Evolutionary conservation across 495 filamentous ascomycete species (phyloP).

Genomic region (Aspergillus heteromorphus): DNA sequence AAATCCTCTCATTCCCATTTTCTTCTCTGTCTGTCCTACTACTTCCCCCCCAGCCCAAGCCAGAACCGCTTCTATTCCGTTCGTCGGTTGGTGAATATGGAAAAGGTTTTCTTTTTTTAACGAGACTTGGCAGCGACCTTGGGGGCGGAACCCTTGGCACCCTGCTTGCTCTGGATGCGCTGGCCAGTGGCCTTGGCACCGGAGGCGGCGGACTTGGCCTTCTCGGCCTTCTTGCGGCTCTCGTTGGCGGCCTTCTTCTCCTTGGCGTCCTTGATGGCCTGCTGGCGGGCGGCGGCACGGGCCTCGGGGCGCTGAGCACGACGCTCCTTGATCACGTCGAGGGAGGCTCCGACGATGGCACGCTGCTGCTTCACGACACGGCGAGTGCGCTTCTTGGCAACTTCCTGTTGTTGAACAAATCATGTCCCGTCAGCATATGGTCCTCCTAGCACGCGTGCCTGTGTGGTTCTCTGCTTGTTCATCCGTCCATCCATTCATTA

Average conservation of each 20-base stretch:
- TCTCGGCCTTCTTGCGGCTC: constrained; percentile 96
- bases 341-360: constrained; percentile 96
- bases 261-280: constrained; percentile 93
- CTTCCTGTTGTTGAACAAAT: constrained; percentile 62
- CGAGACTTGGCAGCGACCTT: constrained; percentile 87
- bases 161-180: constrained; percentile 91
- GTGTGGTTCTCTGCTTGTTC: too few relatives aligned
- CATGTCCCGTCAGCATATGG: constrained; percentile 37
- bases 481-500: not conserved
- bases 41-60: constrained; percentile 25
- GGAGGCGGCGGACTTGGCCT: constrained; percentile 83
- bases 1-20: constrained; percentile 12
- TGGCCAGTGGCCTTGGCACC: constrained; percentile 69
- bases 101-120: too few relatives aligned
- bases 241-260: constrained; percentile 86
- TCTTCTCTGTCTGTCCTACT: constrained; percentile 8
- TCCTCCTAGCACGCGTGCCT: not conserved
- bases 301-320: constrained; percentile 88
- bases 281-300: constrained; percentile 81
- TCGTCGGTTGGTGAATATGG: not conserved
- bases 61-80: constrained; percentile 25
- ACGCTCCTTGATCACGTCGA: constrained; percentile 99
- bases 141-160: constrained; percentile 79
- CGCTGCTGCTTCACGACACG: constrained; percentile 97
- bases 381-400: constrained; percentile 98